These are phyloP conservation scores for Cnidoscolus chayamansa DNA, from an alignment of 441 rosid genomes.

Conservation along the genomic window DNA sequence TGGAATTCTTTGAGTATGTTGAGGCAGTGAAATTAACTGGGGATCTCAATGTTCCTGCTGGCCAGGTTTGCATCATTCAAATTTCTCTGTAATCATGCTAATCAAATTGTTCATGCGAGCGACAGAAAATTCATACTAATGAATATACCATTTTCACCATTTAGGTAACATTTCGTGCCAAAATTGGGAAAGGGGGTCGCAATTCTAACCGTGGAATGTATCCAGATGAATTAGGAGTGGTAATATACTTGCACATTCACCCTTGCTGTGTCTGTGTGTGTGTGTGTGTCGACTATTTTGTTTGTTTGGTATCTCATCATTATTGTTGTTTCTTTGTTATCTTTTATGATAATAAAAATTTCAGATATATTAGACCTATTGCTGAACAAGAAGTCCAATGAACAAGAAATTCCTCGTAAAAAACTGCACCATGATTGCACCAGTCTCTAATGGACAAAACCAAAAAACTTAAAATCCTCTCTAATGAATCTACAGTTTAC, in stretches of 20 bases:
- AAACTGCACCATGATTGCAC: neutral
- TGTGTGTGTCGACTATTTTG: neutral
- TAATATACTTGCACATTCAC: constrained; percentile 30
- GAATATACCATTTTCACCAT: constrained; percentile 21
- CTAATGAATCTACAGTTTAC: neutral
- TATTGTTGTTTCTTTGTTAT: neutral
- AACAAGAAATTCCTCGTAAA: constrained; percentile 3
- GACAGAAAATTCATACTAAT: constrained; percentile 20
- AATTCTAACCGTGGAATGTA: constrained; percentile 55
- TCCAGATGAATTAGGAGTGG: constrained; percentile 95
- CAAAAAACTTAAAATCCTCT: neutral
- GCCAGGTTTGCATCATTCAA: constrained; percentile 52
- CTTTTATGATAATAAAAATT: neutral
- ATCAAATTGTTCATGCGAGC: constrained; percentile 2
- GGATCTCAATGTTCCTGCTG: constrained; percentile 92
- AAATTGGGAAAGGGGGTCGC: constrained; percentile 67
- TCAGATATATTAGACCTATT: neutral
- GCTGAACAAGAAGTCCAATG: neutral
- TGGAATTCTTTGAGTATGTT: constrained; percentile 81
- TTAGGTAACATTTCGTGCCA: constrained; percentile 96
- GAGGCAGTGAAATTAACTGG: constrained; percentile 92
- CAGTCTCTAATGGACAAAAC: neutral
- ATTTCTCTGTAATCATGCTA: constrained; percentile 7
- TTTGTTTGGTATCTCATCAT: neutral
- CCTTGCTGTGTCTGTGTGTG: too few relatives aligned